Conservation (phyloP, 176 grass and related monocot genomes). For the Aegilops bicornis region DNA sequence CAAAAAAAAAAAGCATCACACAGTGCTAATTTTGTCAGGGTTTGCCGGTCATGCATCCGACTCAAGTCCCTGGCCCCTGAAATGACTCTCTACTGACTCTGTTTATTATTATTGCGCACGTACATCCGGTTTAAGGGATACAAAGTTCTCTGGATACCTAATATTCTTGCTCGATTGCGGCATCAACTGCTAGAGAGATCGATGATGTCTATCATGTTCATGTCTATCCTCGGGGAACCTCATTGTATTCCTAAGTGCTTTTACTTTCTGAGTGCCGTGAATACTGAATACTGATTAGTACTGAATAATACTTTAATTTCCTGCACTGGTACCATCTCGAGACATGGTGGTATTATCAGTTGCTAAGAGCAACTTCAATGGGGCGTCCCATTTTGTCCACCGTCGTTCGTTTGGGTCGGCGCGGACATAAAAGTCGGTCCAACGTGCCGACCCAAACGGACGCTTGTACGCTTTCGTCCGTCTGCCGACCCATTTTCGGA, state of each 20-base stretch:
- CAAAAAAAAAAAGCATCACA: not conserved
- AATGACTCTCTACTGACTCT: not conserved
- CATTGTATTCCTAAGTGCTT: not conserved
- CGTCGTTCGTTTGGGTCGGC: too few species aligned
- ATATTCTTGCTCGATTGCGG: too few species aligned
- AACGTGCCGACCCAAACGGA: too few species aligned
- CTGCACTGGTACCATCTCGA: not conserved
- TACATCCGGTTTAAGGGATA: not conserved
- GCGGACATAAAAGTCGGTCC: too few species aligned
- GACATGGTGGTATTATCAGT: not conserved
- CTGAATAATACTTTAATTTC: not conserved
- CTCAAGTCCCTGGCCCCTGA: constrained; percentile 2
- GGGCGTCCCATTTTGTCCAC: too few species aligned
- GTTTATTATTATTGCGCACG: not conserved
- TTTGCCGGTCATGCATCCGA: constrained; percentile 36
- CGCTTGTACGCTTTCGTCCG: too few species aligned
- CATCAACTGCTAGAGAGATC: not conserved
- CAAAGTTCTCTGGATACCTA: too few species aligned
- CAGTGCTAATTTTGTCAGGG: constrained; percentile 11
- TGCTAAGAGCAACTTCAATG: not conserved
- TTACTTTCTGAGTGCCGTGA: constrained; percentile 5
- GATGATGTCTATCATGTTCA: not conserved
- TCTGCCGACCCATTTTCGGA: too few species aligned
- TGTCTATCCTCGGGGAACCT: constrained; percentile 25
- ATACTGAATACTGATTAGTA: not conserved